Evolutionary conservation across 371 early-diverging fungal species (phyloP), one percentile per base, ranked within the genome.

Genomic region (Homolaphlyctis polyrhiza): DNA sequence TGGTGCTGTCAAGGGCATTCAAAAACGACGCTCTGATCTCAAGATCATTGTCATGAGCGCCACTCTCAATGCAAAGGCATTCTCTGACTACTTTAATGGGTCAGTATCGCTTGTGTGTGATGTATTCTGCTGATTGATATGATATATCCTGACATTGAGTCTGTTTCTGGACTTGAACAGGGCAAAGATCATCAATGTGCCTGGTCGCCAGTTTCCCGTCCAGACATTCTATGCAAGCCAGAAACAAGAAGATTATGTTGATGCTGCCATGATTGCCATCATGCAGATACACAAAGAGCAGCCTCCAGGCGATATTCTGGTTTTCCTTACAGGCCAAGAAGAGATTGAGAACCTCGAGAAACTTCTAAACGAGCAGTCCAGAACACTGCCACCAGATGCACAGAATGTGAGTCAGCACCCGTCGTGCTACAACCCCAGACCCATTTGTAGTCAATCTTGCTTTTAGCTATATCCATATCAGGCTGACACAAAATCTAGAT

Each of bases 1-100:
- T 69, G 97, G 96, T 25, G 90, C 93, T 89, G 79, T 94, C 28
- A 94, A 95, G 68, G 84, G 83, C 27, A 89, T 92, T 51, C 91
- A 92, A 74, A 72, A 81, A 62, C 81, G 84, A 39, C 75, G 94
- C 33, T 62, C 66, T 59, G 89, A 90, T 67, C 79, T 97, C 23
- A 95, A 92, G 75, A 86, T 97, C 25, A 83, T 98, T 18, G 86
- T 99, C 62, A 99, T 98, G 99, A 92, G 92, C 72, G 99, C 99
- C 16, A 98, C 99, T 0, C 74, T 97, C 57, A 92, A 98, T 72
- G 91, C 95, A 1, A 91, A 92, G 60, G 85, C 88, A 60, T 96
- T 98, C 64, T 87, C 93, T 1, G 83, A 80, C 48, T 97, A 92
- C 74, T 96, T 95, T 71, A 85, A 92, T 73, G 69, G 79, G 67